A percentile compares a stretch with the other conserved stretches of the same genome.
Conservation (phyloP, 75 land plant species). For the Isoetes taiwanensis region DNA sequence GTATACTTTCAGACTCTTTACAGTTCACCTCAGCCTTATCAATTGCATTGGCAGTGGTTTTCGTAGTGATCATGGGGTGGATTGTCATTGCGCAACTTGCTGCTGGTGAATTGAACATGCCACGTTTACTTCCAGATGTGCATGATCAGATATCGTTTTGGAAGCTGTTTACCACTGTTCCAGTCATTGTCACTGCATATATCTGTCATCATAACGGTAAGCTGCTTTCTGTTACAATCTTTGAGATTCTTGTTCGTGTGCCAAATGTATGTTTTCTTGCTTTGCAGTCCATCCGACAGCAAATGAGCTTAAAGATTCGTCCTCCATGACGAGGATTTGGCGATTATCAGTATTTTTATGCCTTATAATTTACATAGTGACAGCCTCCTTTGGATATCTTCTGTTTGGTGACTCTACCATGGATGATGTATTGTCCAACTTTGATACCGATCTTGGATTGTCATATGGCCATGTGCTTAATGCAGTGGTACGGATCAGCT, state of each 20-base stretch:
- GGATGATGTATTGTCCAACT: constrained; percentile 52
- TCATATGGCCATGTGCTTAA: constrained; percentile 21
- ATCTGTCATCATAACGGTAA: constrained; percentile 88
- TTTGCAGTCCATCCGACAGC: constrained; percentile 83
- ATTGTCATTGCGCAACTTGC: constrained; percentile 44
- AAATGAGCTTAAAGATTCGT: constrained; percentile 61
- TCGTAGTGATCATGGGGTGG: constrained; percentile 60
- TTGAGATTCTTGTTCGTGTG: too few species aligned
- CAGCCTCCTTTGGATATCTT: constrained; percentile 72
- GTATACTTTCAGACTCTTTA: constrained; percentile 81
- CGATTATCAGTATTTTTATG: constrained; percentile 50
- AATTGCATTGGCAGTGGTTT: constrained; percentile 72
- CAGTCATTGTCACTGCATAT: constrained; percentile 86
- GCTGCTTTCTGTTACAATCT: neutral
- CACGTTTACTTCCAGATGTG: constrained; percentile 43
- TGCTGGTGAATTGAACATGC: constrained; percentile 40
- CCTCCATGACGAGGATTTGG: constrained; percentile 33
- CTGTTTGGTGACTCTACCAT: constrained; percentile 70
- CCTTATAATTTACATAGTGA: constrained; percentile 51
- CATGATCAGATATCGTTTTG: constrained; percentile 49
- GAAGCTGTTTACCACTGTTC: constrained; percentile 68
- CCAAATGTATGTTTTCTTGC: too few species aligned
- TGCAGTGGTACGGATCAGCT: constrained; percentile 38
- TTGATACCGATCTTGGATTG: constrained; percentile 21
- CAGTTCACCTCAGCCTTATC: constrained; percentile 82